Conservation (phyloP, 352 stramenopile species). For the Nothophytophthora sp. region DNA sequence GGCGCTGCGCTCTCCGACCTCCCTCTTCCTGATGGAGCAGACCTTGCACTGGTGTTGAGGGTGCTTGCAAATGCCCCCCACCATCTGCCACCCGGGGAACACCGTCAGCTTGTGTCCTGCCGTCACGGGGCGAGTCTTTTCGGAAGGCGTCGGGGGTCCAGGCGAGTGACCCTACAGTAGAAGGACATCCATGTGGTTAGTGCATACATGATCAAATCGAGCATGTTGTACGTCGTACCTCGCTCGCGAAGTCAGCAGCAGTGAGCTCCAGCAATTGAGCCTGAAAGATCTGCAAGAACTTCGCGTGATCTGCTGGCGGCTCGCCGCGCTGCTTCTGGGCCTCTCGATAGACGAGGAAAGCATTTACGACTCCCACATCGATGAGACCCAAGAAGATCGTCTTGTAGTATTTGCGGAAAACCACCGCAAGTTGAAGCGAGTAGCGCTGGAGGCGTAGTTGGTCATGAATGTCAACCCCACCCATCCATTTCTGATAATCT, state of each 20-base stretch:
- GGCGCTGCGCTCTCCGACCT: conserved; percentile 3
- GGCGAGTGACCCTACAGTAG: not conserved
- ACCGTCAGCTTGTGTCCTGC: conserved; percentile 1
- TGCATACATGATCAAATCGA: not conserved
- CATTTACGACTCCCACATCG: conserved; percentile 23
- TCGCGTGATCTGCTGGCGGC: not conserved
- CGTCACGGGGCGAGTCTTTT: not conserved
- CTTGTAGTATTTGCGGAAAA: conserved; percentile 26
- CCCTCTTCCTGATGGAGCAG: conserved; percentile 2
- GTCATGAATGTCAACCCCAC: conserved; percentile 17
- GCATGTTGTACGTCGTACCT: not conserved
- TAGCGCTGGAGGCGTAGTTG: conserved; percentile 18
- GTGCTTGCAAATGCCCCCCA: conserved; percentile 2
- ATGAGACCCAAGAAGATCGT: conserved; percentile 23
- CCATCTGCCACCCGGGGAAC: not conserved
- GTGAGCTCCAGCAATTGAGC: conserved; percentile 12
- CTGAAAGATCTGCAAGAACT: conserved; percentile 10
- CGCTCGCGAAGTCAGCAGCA: not conserved
- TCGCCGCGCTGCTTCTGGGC: not conserved
- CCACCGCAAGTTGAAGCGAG: conserved; percentile 9
- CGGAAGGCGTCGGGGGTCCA: not conserved
- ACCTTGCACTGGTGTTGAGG: conserved; percentile 13
- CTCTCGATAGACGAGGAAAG: conserved; percentile 13
- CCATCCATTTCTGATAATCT: conserved; percentile 10
- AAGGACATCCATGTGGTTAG: not conserved